Conservation (phyloP, 108 stramenopile species). For the Nitzschia palea region DNA sequence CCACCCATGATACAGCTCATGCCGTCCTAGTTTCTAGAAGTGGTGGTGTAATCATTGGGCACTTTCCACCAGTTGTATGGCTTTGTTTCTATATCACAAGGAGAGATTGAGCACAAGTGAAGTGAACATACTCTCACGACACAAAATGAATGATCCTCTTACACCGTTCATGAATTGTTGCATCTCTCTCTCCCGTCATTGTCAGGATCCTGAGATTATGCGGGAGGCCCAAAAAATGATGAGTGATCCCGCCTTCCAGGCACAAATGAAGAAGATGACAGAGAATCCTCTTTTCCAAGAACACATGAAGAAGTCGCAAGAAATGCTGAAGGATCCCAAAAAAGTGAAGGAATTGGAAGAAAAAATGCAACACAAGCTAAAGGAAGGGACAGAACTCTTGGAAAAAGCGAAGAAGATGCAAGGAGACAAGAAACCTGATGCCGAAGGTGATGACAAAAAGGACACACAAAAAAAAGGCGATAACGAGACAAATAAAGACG, state of each 20-base stretch:
- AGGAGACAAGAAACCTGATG: conserved; percentile 26
- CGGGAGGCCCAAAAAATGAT: conserved; percentile 85
- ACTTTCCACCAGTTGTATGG: too few species aligned
- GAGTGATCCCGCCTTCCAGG: conserved; percentile 80
- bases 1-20: too few species aligned
- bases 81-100: too few species aligned
- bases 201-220: conserved; percentile 90
- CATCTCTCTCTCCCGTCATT: background rate
- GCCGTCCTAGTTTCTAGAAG: too few species aligned
- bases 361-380: conserved; percentile 53
- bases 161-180: too few species aligned
- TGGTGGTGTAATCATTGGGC: too few species aligned
- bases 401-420: conserved; percentile 51
- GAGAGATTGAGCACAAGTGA: too few species aligned
- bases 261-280: conserved; percentile 80
- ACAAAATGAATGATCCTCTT: too few species aligned
- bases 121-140: too few species aligned
- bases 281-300: conserved; percentile 60
- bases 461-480: conserved; percentile 17
- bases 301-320: conserved; percentile 59
- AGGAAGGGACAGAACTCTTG: conserved; percentile 66
- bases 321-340: conserved; percentile 71
- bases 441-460: conserved; percentile 25
- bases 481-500: conserved; percentile 12
- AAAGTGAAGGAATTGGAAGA: conserved; percentile 81